Conservation (phyloP, 2,329 filamentous ascomycete genomes). For the Cercospora berteroae region DNA sequence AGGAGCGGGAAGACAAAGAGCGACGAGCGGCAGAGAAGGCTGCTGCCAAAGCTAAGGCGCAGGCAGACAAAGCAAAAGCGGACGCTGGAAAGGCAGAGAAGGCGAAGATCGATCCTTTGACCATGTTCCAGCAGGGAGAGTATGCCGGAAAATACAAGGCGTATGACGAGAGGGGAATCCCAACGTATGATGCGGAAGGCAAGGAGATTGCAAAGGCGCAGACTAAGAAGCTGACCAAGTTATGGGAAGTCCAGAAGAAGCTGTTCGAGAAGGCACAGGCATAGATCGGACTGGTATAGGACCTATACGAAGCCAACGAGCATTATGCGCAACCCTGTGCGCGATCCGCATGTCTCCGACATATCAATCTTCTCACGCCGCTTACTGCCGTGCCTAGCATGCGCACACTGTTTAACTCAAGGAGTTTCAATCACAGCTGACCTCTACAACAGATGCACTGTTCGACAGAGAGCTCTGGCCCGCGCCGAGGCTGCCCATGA, state of each 20-base stretch:
- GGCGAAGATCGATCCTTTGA: constrained; percentile 56
- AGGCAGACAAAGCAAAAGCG: constrained; percentile 55
- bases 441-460: background rate
- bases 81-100: constrained; percentile 52
- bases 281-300: background rate
- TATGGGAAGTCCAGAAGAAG: constrained; percentile 90
- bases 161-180: constrained; percentile 81
- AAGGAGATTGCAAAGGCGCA: constrained; percentile 77
- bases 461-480: background rate
- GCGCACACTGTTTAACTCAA: background rate
- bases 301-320: background rate
- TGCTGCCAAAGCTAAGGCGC: constrained; percentile 46
- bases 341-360: background rate
- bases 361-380: background rate
- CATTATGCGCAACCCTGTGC: background rate
- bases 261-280: constrained; percentile 61
- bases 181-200: constrained; percentile 72
- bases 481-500: background rate
- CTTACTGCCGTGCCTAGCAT: background rate
- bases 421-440: background rate
- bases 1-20: constrained; percentile 53
- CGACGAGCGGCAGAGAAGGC: constrained; percentile 53
- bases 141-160: constrained; percentile 69
- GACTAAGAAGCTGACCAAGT: constrained; percentile 79
- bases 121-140: constrained; percentile 59